Evolutionary conservation across 2,329 filamentous ascomycete species (phyloP).

Genomic region (Botrytis sinoallii): DNA sequence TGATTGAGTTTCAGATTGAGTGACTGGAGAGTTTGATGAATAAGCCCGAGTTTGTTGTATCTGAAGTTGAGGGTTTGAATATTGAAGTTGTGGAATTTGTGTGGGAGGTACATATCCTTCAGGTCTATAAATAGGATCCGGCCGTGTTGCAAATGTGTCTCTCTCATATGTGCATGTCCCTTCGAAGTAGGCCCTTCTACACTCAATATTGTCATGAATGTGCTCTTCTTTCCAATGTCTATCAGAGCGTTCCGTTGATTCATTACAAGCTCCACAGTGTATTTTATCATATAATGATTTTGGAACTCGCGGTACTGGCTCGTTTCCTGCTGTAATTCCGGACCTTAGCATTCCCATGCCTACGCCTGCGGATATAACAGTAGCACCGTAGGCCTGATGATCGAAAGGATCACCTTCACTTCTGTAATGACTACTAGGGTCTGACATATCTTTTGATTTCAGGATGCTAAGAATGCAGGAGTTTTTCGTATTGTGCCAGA

Average conservation of each 20-base stretch:
- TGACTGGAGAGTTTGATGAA: background rate
- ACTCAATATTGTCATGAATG: background rate
- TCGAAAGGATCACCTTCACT: background rate
- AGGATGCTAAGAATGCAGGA: background rate
- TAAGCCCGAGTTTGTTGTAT: background rate
- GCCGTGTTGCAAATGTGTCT: background rate
- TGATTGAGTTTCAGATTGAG: background rate
- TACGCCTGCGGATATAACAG: background rate
- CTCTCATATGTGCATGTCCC: background rate
- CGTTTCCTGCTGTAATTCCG: background rate
- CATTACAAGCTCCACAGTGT: background rate
- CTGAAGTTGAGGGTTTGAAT: background rate
- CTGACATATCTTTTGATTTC: background rate
- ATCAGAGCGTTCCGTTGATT: fast-evolving
- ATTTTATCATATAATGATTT: background rate
- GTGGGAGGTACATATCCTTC: background rate
- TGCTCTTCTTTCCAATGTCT: background rate
- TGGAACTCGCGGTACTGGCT: fast-evolving
- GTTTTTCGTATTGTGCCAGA: background rate
- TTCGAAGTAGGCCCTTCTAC: background rate
- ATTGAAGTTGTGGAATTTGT: background rate
- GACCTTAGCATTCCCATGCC: background rate
- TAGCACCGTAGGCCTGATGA: background rate
- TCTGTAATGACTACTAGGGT: background rate
- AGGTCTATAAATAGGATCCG: background rate